phyloP scores from a whole-genome alignment of 73 alveolate species.

The Paramecium sexaurelia region DNA sequence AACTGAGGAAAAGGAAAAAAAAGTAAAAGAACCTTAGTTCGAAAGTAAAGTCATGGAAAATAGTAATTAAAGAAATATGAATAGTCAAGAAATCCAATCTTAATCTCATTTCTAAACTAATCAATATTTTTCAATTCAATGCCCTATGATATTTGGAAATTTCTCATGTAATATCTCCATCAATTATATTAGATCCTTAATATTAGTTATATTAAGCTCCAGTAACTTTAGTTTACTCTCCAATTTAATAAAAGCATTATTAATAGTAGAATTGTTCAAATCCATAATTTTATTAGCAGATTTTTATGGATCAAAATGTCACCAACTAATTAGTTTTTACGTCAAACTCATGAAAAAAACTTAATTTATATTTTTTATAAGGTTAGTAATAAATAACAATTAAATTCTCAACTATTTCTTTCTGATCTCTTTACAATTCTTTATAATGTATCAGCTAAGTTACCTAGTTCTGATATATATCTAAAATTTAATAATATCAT shows the following conservation, averaged over 20 bases:
- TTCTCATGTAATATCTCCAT: neutral
- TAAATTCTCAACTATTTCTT: neutral
- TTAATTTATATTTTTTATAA: neutral
- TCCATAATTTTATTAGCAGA: neutral
- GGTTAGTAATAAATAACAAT: neutral
- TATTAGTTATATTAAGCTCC: neutral
- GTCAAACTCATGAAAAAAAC: neutral
- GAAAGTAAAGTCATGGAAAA: neutral
- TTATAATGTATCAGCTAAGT: neutral
- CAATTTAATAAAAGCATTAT: neutral
- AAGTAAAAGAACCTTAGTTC: neutral
- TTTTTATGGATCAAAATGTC: neutral
- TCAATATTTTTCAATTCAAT: neutral
- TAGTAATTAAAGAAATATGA: neutral
- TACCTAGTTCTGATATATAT: slow-evolving; percentile 9
- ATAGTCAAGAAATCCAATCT: neutral
- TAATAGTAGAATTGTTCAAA: neutral
- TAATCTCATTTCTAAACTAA: neutral
- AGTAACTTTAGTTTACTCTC: neutral
- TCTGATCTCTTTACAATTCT: slow-evolving; percentile 38
- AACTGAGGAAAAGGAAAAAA: neutral
- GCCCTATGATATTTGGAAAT: neutral
- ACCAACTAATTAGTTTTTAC: neutral
- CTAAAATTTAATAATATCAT: neutral
- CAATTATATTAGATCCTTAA: neutral